Evolutionary conservation across 345 rosid species (phyloP).

Genomic region (Eucalyptus lansdowneana): DNA sequence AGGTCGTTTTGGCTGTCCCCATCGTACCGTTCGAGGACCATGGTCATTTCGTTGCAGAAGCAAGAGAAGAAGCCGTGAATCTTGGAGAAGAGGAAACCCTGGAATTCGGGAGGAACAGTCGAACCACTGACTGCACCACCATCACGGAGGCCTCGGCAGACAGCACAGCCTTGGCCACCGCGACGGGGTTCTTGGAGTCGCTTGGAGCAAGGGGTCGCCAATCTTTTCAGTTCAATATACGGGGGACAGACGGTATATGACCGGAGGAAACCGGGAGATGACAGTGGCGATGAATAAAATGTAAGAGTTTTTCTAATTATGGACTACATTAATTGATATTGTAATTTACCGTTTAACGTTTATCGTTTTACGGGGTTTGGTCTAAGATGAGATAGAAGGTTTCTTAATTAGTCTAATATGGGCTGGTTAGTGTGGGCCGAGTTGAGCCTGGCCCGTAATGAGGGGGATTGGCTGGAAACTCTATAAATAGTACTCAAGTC

Average conservation of each 20-base stretch:
- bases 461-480: too few species aligned
- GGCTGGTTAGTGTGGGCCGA: too few species aligned
- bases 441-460: too few species aligned
- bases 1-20: constrained; percentile 29
- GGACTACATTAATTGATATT: too few species aligned
- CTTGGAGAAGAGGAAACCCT: background rate
- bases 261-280: background rate
- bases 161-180: background rate
- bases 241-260: background rate
- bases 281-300: background rate
- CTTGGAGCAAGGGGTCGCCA: background rate
- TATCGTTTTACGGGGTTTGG: too few species aligned
- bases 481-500: too few species aligned
- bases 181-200: background rate
- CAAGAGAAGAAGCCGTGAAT: constrained; percentile 11
- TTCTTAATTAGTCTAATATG: too few species aligned
- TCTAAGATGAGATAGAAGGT: too few species aligned
- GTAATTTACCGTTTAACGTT: too few species aligned
- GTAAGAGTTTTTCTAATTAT: too few species aligned
- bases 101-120: background rate
- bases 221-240: background rate
- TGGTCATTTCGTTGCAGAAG: constrained; percentile 34
- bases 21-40: constrained; percentile 27
- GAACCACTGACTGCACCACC: constrained; percentile 28
- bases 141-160: constrained; percentile 21